A percentile compares a stretch with the other conserved stretches of the same genome.
phyloP scores from a whole-genome alignment of 208 protist genomes.

The Trichomonas gallinae region DNA sequence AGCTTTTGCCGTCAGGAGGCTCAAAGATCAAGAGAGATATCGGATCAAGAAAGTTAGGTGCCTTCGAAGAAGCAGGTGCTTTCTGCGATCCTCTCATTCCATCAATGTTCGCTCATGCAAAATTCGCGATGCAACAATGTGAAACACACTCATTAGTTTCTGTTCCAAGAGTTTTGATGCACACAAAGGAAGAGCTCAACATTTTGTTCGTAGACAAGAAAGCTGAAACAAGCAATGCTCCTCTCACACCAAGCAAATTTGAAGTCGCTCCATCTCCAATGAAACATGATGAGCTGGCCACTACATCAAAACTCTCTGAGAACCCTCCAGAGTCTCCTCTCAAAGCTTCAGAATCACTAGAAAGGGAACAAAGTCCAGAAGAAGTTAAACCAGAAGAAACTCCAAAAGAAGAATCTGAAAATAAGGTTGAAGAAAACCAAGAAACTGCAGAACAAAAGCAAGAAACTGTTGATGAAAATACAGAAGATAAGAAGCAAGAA shows the following conservation, averaged over 20 bases:
- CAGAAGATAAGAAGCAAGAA: neutral
- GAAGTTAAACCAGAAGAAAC: too few species aligned
- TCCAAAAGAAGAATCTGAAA: too few species aligned
- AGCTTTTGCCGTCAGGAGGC: neutral
- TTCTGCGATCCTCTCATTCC: neutral
- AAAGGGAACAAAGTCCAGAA: too few species aligned
- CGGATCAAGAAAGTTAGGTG: neutral
- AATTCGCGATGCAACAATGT: neutral
- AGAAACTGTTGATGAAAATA: neutral
- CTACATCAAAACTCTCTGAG: too few species aligned
- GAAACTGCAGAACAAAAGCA: neutral
- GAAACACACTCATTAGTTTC: neutral
- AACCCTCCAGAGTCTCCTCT: too few species aligned
- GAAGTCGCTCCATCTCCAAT: neutral
- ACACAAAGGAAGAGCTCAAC: neutral
- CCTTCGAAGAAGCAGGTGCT: neutral
- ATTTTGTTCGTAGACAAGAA: neutral
- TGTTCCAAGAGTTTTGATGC: neutral
- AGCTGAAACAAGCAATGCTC: neutral
- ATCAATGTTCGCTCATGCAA: neutral
- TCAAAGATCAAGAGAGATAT: neutral
- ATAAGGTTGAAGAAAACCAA: too few species aligned
- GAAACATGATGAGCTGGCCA: neutral
- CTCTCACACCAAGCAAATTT: neutral
- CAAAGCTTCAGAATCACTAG: too few species aligned